Percentiles rank a stretch among this genome's conserved stretches.
phyloP scores from a whole-genome alignment of 2,329 filamentous ascomycete species.

The Xylariaceae sp. region DNA sequence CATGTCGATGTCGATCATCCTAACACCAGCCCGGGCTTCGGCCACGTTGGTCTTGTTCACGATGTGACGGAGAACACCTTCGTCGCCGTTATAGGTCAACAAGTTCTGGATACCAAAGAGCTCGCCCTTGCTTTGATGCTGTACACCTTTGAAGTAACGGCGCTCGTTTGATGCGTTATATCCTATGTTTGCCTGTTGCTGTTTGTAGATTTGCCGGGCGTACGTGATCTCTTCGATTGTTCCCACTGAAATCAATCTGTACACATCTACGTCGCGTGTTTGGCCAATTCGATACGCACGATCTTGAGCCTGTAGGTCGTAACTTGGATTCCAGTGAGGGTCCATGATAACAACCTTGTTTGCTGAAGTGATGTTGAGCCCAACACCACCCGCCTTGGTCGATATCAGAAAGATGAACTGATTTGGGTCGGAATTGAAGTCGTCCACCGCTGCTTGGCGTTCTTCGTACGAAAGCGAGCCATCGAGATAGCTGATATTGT shows the following conservation, averaged over 20 bases:
- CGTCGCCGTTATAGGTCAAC: slow-evolving; percentile 73
- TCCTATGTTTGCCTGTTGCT: slow-evolving; percentile 96
- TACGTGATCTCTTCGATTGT: slow-evolving; percentile 98
- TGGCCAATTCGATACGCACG: slow-evolving; percentile 95
- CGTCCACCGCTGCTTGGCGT: slow-evolving; percentile 73
- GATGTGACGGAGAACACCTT: slow-evolving; percentile 83
- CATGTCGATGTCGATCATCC: slow-evolving; percentile 70
- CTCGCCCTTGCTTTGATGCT: slow-evolving; percentile 85
- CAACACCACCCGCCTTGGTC: slow-evolving; percentile 87
- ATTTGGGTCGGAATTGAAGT: slow-evolving; percentile 80
- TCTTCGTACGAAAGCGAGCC: slow-evolving; percentile 80
- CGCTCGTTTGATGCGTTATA: slow-evolving; percentile 90
- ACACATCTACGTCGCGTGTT: slow-evolving; percentile 87
- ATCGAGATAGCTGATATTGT: slow-evolving; percentile 87
- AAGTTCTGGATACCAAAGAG: slow-evolving; percentile 89
- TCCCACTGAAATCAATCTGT: slow-evolving; percentile 81
- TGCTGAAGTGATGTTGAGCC: slow-evolving; percentile 92
- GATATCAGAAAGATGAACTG: slow-evolving; percentile 97
- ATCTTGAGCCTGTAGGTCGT: slow-evolving; percentile 93
- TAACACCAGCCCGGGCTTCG: slow-evolving; percentile 80
- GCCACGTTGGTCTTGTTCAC: slow-evolving; percentile 98
- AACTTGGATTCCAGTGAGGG: slow-evolving; percentile 94
- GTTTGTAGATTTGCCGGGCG: slow-evolving; percentile 95
- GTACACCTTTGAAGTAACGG: slow-evolving; percentile 91
- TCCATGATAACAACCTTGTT: slow-evolving; percentile 98